A percentile compares a stretch with the other conserved stretches of the same genome.
Conservation (phyloP, 2,329 filamentous ascomycete species). For the Myrmaecium sp. region DNA sequence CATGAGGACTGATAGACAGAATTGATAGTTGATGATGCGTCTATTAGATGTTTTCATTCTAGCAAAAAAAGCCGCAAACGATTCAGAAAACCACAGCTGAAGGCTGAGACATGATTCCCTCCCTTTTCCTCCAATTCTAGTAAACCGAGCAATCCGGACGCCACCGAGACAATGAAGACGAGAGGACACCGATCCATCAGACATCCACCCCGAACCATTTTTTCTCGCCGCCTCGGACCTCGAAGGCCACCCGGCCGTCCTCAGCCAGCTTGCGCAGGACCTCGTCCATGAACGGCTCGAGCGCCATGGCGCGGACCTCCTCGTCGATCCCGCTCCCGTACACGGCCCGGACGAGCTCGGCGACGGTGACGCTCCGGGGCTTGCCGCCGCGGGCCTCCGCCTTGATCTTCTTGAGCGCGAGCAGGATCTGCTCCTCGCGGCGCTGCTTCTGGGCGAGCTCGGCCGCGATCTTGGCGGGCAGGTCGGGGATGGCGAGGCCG, state of each 20-base stretch:
- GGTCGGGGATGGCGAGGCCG: slow-evolving; percentile 21
- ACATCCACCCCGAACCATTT: slow-evolving; percentile 10
- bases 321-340: slow-evolving; percentile 24
- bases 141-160: no score
- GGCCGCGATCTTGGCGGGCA: slow-evolving; percentile 21
- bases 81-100: no score
- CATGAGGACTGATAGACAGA: no score
- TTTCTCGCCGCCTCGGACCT: slow-evolving; percentile 8
- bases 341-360: slow-evolving; percentile 26
- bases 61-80: no score
- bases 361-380: slow-evolving; percentile 20
- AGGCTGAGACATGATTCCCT: no score
- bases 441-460: slow-evolving; percentile 22
- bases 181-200: not conserved
- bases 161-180: no score
- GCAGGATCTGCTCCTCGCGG: slow-evolving; percentile 25
- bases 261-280: slow-evolving; percentile 45
- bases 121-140: no score
- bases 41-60: no score
- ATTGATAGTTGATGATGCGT: no score
- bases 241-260: slow-evolving; percentile 14
- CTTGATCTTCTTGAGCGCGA: slow-evolving; percentile 13
- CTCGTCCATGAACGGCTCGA: slow-evolving; percentile 58
- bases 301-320: slow-evolving; percentile 39
- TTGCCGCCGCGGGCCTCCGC: slow-evolving; percentile 2